Conservation (phyloP, 495 filamentous ascomycete genomes). For the Staphylotrichum longicolle region DNA sequence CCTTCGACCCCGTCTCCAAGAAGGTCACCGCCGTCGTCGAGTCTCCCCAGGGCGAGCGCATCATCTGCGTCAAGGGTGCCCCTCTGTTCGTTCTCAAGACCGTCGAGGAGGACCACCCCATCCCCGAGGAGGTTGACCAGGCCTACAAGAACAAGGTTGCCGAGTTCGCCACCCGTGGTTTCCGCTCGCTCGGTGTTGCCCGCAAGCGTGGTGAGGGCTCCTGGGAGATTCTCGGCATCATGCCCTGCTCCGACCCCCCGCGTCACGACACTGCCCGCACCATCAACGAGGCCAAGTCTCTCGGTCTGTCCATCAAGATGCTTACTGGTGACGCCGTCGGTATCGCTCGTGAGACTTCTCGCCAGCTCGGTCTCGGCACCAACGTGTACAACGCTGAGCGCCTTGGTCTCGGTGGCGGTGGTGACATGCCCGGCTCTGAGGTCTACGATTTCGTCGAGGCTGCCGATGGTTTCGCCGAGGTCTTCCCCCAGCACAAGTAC, state of each 20-base stretch:
- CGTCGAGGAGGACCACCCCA: slow-evolving; percentile 74
- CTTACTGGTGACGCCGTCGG: slow-evolving; percentile 93
- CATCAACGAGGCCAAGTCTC: slow-evolving; percentile 80
- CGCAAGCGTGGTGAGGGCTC: slow-evolving; percentile 71
- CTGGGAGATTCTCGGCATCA: slow-evolving; percentile 92
- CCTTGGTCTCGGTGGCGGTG: slow-evolving; percentile 77
- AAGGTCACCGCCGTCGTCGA: slow-evolving; percentile 84
- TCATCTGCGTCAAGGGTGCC: slow-evolving; percentile 88
- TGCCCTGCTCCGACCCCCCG: slow-evolving; percentile 90
- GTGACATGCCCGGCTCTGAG: slow-evolving; percentile 88
- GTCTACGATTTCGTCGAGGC: slow-evolving; percentile 93
- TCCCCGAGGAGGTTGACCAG: slow-evolving; percentile 68
- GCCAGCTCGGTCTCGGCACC: slow-evolving; percentile 84
- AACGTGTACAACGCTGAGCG: slow-evolving; percentile 93
- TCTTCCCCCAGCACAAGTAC: slow-evolving; percentile 98
- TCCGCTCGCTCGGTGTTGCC: slow-evolving; percentile 88
- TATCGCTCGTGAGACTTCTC: slow-evolving; percentile 87
- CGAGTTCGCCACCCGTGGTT: slow-evolving; percentile 87
- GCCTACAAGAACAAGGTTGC: slow-evolving; percentile 87
- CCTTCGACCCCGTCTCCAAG: slow-evolving; percentile 93
- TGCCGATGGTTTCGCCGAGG: slow-evolving; percentile 93
- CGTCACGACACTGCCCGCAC: slow-evolving; percentile 88
- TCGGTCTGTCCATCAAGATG: slow-evolving; percentile 93
- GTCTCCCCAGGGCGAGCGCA: slow-evolving; percentile 74
- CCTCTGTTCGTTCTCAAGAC: slow-evolving; percentile 80